These are phyloP conservation scores for Atkinsonella hypoxylon DNA, from an alignment of 2,329 filamentous ascomycete genomes.

Conservation along the genomic window DNA sequence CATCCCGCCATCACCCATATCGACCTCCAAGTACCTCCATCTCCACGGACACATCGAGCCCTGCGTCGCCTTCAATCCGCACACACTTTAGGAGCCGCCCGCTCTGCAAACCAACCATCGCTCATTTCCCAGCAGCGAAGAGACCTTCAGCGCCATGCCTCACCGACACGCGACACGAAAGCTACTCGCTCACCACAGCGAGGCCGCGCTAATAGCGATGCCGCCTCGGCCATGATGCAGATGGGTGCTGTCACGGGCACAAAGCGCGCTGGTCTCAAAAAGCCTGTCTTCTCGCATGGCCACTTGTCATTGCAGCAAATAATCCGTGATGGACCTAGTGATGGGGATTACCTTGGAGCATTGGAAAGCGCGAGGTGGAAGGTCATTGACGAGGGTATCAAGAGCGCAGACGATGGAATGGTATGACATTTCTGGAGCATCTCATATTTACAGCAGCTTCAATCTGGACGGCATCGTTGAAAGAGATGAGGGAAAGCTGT, in stretches of 20 bases:
- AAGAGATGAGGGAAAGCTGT: background rate
- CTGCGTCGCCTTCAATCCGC: constrained; percentile 67
- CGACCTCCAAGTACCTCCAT: constrained; percentile 43
- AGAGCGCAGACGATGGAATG: constrained; percentile 71
- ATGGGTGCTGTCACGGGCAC: constrained; percentile 23
- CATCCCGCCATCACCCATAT: constrained; percentile 15
- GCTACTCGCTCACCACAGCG: constrained; percentile 37
- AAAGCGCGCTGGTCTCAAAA: constrained; percentile 28
- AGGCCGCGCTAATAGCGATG: constrained; percentile 63
- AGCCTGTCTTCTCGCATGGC: constrained; percentile 37
- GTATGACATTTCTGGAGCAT: constrained; percentile 29
- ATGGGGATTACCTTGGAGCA: constrained; percentile 54
- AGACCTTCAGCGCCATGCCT: constrained; percentile 27
- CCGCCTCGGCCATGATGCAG: constrained; percentile 31
- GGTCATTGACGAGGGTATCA: constrained; percentile 64
- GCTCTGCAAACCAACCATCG: constrained; percentile 36
- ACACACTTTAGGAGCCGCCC: constrained; percentile 48
- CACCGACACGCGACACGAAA: constrained; percentile 17
- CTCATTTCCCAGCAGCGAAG: constrained; percentile 53
- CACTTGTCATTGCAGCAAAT: constrained; percentile 58
- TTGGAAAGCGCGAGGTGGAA: constrained; percentile 62
- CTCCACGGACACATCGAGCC: constrained; percentile 53
- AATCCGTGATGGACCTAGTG: constrained; percentile 66
- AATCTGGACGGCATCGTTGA: too few relatives aligned
- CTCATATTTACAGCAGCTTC: background rate